These are phyloP conservation scores for Chrysoporthe deuterocubensis DNA, from an alignment of 2,329 filamentous ascomycete species.

Conservation along the genomic window DNA sequence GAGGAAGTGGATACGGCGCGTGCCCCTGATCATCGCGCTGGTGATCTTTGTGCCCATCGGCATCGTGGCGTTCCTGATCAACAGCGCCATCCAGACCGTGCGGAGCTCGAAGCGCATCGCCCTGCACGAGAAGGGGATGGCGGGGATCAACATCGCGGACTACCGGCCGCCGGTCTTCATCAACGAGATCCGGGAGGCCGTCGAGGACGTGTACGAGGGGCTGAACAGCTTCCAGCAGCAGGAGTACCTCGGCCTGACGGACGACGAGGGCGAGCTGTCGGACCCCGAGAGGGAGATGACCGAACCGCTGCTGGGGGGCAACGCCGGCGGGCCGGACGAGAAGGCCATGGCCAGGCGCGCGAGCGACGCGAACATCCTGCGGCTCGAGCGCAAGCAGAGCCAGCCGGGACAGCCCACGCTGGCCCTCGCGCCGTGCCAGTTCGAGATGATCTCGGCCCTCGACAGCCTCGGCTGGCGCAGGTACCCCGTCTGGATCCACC, in stretches of 20 bases:
- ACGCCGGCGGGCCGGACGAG: constrained; percentile 40
- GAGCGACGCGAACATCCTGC: constrained; percentile 44
- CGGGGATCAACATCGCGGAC: constrained; percentile 67
- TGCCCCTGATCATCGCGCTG: constrained; percentile 69
- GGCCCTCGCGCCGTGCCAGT: constrained; percentile 79
- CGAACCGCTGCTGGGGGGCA: constrained; percentile 15
- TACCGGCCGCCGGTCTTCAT: constrained; percentile 80
- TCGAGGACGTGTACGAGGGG: constrained; percentile 78
- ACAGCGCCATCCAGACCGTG: constrained; percentile 76
- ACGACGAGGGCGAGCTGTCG: constrained; percentile 26
- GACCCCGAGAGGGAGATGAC: constrained; percentile 23
- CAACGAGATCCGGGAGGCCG: constrained; percentile 73
- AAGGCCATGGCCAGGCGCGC: constrained; percentile 30
- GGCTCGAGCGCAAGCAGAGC: constrained; percentile 44
- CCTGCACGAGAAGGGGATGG: constrained; percentile 73
- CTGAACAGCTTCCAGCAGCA: constrained; percentile 70
- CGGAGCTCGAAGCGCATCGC: constrained; percentile 75
- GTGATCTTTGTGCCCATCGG: constrained; percentile 75
- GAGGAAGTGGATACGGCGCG: constrained; percentile 47
- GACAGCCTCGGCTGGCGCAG: constrained; percentile 69
- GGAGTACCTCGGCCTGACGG: constrained; percentile 67
- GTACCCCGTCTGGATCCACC: constrained; percentile 75
- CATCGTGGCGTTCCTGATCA: constrained; percentile 71
- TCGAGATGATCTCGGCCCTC: constrained; percentile 79
- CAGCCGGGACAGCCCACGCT: constrained; percentile 66